Evolutionary conservation across 2,329 filamentous ascomycete species (phyloP), one percentile per base, ranked within the genome.

Genomic region (Colletotrichum aenigma): DNA sequence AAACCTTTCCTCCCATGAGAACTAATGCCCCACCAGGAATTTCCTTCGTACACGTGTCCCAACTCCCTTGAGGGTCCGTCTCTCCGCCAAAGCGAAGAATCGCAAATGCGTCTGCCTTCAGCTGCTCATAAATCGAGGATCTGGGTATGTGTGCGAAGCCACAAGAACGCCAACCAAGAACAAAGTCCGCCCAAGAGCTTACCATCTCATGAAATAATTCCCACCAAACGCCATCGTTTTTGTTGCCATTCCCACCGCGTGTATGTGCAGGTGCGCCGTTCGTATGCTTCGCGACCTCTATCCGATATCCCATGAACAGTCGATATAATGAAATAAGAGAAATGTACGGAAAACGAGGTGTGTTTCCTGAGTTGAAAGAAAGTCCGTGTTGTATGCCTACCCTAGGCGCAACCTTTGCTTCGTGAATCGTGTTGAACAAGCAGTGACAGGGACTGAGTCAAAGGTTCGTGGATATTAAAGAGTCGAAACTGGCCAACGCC

Each of bases 241-340:
- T 65, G 65, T 76, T 66, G 36, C 74, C 65, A 30, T 32, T 62
- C 34, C 36, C 65, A 43, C 16, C 38, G 15, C 43, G 71, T 74
- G 55, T 76, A 77, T 77, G 74, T 77, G 60, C 71, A 60, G 75
- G 71, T 71, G 43, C 74, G 74, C 75, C 75, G 55, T 70, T 77
- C 75, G 66, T 77, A 68, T 77, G 71, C 74, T 75, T 74, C 66
- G 76, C 76, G 71, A 70, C 76, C 75, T 77, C 52, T 71, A 64
- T 26, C 56, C 38, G 58, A 60, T 48, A 36, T 32, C 70, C 65
- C 28, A 61, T 15, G 12, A 36, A 48, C 32, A 71, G n/a, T 48
- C 16, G 34, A 64, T 38, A 69, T 34, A 70, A 34, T 9, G n/a
- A 36, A 34, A 56, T 60, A 62, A 56, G 21, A 69, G 24, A 66